A percentile compares a stretch with the other conserved stretches of the same genome.
These are phyloP conservation scores for Lenzites betulinus DNA, from an alignment of 768 basidiomycete species.

Conservation along the genomic window DNA sequence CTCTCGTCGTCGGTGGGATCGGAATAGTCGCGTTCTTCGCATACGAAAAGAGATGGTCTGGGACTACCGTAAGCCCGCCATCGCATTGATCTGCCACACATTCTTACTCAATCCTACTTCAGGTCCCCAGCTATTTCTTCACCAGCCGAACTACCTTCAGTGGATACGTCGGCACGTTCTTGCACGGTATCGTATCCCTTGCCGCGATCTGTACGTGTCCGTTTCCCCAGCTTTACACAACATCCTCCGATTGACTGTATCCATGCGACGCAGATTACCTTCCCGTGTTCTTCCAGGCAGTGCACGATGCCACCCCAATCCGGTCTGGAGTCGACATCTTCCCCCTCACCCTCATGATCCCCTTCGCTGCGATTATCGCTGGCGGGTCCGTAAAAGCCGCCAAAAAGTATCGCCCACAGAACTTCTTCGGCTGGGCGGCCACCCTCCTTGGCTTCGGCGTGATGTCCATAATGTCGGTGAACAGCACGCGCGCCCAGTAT, in stretches of 20 bases:
- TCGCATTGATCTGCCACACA: too few species aligned
- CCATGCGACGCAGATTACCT: slow-evolving; percentile 37
- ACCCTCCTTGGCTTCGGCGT: slow-evolving; percentile 16
- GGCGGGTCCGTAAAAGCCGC: slow-evolving; percentile 34
- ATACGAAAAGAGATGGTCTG: too few species aligned
- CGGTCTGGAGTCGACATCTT: slow-evolving; percentile 40
- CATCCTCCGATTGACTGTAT: too few species aligned
- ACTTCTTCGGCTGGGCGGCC: slow-evolving; percentile 22
- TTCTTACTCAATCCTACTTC: too few species aligned
- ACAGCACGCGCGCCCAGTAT: slow-evolving; percentile 17
- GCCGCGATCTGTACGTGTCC: slow-evolving; percentile 16
- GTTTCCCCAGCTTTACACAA: too few species aligned
- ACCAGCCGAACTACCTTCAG: neutral
- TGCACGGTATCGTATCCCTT: slow-evolving; percentile 11
- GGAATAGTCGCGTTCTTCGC: slow-evolving; percentile 31
- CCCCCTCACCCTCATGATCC: slow-evolving; percentile 33
- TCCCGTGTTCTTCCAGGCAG: slow-evolving; percentile 50
- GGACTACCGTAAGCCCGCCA: too few species aligned
- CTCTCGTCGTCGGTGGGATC: slow-evolving; percentile 41
- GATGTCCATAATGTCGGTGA: slow-evolving; percentile 28
- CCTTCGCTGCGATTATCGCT: slow-evolving; percentile 39
- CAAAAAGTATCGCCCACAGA: slow-evolving; percentile 38
- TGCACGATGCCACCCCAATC: slow-evolving; percentile 38
- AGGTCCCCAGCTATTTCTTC: too few species aligned
- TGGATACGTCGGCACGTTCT: slow-evolving; percentile 11